Evolutionary conservation across 23 red algal genomes (phyloP), one percentile per base, ranked within the genome.

Genomic region (Gracilaria vermiculophylla): DNA sequence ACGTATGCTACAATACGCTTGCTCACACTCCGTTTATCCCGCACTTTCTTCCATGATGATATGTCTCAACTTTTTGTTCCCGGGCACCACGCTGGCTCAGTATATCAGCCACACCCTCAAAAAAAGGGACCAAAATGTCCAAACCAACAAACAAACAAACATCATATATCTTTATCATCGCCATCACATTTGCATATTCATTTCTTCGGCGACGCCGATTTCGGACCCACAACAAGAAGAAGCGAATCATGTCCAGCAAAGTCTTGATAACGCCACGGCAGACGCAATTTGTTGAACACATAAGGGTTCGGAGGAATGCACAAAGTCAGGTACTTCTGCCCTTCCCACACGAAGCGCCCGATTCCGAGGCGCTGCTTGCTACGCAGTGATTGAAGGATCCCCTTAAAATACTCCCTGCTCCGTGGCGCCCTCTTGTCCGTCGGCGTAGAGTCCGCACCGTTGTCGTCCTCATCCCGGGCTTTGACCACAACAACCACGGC

Each of bases 401-500:
- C 76, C 34, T 81, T 72, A 32, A 91, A 81, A 13, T 61, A 67
- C 36, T 88, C 71, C 53, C 71, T 76, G 32, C 49, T 75, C 53
- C 54, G 71, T 33, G 81, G 58, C 34, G 62, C 42, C 40, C 48
- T 70, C 81, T 62, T 62, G 61, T 71, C 62, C 57, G 62, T 77
- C 35, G 35, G 23, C 24, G 69, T 45, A 52, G 50, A 42, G 27
- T 61, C 45, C 50, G 24, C 42, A 51, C 62, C 69, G 14, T 28
- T 76, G 34, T 36, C 28, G 3, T 60, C 84, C 53, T 88, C 84
- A 16, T 88, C 70, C 36, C 45, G 24, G 17, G 67, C 84, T 56
- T 81, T 80, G 11, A 91, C 62, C 16, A 91, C 76, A n/a, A 91
- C 58, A 36, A 91, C 87, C 62, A 91, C 87, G 36, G 87, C 64